Conservation (phyloP, 2,329 filamentous ascomycete species). For the Knufia petricola region DNA sequence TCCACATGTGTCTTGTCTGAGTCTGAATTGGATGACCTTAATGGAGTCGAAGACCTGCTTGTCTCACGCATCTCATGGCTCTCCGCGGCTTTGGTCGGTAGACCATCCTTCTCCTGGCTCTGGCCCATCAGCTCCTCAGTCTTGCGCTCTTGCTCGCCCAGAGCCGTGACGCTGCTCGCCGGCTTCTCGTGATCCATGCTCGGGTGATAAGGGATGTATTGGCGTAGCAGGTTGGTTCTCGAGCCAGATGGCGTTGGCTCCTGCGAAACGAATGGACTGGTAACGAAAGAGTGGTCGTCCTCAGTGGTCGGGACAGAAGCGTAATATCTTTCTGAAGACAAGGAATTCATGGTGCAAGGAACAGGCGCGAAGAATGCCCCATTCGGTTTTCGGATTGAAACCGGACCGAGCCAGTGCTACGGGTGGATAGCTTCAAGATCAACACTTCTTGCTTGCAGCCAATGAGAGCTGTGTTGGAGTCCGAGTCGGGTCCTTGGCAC, state of each 20-base stretch:
- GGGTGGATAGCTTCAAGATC: background rate
- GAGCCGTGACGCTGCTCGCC: slow-evolving; percentile 1
- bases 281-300: background rate
- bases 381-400: background rate
- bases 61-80: slow-evolving; percentile 1
- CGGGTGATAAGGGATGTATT: slow-evolving; percentile 2
- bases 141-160: background rate
- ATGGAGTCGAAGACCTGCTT: slow-evolving; percentile 7
- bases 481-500: background rate
- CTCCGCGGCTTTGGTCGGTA: background rate
- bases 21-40: background rate
- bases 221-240: background rate
- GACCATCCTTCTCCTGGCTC: background rate
- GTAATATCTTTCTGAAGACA: slow-evolving; percentile 8
- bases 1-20: background rate
- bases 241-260: slow-evolving; percentile 3
- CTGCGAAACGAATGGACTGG: background rate
- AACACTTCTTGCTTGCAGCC: background rate
- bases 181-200: slow-evolving; percentile 1
- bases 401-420: background rate
- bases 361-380: background rate
- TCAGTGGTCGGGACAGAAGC: background rate
- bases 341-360: background rate
- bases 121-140: background rate
- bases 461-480: background rate